Conservation (phyloP, 805 yeast species). For the Komagataella ulmi region DNA sequence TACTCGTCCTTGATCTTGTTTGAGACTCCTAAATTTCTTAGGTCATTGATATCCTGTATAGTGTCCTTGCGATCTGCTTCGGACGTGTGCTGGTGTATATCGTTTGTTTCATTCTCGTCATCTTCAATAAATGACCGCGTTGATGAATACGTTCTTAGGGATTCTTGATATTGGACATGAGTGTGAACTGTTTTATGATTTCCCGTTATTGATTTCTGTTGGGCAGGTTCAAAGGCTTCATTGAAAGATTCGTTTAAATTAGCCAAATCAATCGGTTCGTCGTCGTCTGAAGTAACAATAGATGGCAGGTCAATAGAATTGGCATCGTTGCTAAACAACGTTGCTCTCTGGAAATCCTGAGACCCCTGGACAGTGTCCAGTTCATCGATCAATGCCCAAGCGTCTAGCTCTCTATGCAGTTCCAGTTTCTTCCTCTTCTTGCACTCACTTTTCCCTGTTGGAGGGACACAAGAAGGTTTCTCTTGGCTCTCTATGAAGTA, state of each 20-base stretch:
- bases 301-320: neutral
- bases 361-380: neutral
- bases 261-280: neutral
- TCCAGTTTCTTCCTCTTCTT: neutral
- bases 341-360: neutral
- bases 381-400: neutral
- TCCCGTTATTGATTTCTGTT: neutral
- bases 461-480: neutral
- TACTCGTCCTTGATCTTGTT: constrained; percentile 4
- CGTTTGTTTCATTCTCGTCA: neutral
- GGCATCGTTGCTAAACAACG: neutral
- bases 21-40: constrained; percentile 1
- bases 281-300: neutral
- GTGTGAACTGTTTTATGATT: neutral
- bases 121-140: neutral
- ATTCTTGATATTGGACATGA: neutral
- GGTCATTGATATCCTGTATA: constrained; percentile 6
- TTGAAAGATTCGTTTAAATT: neutral
- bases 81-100: neutral
- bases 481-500: neutral
- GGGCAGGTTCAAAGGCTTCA: neutral
- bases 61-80: constrained; percentile 1
- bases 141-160: neutral
- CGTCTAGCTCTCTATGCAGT: neutral
- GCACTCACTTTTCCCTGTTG: neutral